Base-by-base conservation (phyloP, 441 rosid species). In the Omphalea diandra region DNA sequence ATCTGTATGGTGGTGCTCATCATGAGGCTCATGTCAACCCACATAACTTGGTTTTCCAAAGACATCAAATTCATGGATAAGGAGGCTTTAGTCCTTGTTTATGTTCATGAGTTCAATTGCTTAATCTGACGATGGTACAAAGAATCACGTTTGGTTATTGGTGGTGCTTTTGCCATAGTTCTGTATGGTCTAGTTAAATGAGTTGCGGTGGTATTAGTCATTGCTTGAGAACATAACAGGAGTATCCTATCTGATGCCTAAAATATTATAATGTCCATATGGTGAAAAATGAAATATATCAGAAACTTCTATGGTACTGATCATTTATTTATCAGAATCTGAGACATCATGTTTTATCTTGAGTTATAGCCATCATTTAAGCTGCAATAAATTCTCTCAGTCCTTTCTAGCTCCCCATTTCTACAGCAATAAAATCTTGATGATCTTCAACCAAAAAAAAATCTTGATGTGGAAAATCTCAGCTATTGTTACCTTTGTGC, bases 11-110 rank as follows among this genome's bases (percentile, higher is more conserved):
- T 2, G 67, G 67, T 49, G 81, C 78, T 73, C 73, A 63, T 63
- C 76, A 72, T 6, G 78, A 79, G 41, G 74, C 72, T 65, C 74
- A 59, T 32, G 26, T 85, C 52, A 73, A 74, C 38, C 75, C 73
- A 64, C 71, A 57, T 41, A 78, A 73, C 65, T 71, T 82, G 31
- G 72, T 84, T 73, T 79, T 77, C 57, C 79, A 74, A 69, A 57
- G 82, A 53, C 66, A 75, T 46, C 68, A 73, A 49, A 63, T 72
- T 64, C 71, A 38, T 36, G 81, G 74, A 67, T 76, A 58, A 64
- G 26, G 50, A 60, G 68, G 57, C 53, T 11, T 36, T 57, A 22
- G 22, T 31, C 43, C 41, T 62, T 27, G 38, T 31, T 58, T 69
- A 59, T 69, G 54, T 61, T 58, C 49, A 5, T n/a, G 53, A 40